Evolutionary conservation across 2,329 filamentous ascomycete genomes (phyloP).

Genomic region (Claviceps pazoutovae): DNA sequence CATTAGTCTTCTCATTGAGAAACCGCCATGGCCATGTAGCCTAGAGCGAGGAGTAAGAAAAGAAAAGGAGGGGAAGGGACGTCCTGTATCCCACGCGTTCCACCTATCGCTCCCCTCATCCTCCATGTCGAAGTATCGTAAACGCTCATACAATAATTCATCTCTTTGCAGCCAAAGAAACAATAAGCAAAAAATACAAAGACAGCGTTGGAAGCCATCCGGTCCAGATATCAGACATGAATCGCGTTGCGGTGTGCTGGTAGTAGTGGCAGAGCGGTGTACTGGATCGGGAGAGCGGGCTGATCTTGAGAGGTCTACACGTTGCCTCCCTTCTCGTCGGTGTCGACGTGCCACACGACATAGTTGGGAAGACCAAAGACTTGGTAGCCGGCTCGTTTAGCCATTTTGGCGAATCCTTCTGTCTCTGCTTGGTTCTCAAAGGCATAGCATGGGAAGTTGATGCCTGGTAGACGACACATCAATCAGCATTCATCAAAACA

Average conservation of each 20-base stretch:
- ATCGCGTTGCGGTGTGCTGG: conserved; percentile 6
- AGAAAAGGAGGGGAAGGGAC: neutral
- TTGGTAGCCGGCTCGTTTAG: conserved; percentile 84
- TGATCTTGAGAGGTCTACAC: conserved; percentile 18
- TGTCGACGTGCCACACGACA: conserved; percentile 97
- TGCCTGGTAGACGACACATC: conserved; percentile 41
- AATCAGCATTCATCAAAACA: conserved; percentile 9
- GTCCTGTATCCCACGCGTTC: neutral
- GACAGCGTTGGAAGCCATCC: conserved; percentile 9
- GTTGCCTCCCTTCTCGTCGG: conserved; percentile 85
- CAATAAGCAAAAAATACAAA: conserved; percentile 8
- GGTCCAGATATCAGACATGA: conserved; percentile 12
- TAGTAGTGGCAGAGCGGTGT: neutral
- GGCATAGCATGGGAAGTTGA: conserved; percentile 93
- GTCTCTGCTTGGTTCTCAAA: conserved; percentile 99
- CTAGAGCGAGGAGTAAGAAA: neutral
- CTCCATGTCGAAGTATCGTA: conserved; percentile 10
- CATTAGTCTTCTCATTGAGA: neutral
- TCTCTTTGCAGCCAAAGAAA: conserved; percentile 7
- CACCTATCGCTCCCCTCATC: neutral
- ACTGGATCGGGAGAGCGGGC: neutral
- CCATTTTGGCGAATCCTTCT: conserved; percentile 98
- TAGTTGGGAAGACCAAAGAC: conserved; percentile 93
- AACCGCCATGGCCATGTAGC: neutral
- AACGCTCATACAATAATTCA: conserved; percentile 13